phyloP scores from a whole-genome alignment of 1,139 yeast genomes.

The Candida gigantensis region DNA sequence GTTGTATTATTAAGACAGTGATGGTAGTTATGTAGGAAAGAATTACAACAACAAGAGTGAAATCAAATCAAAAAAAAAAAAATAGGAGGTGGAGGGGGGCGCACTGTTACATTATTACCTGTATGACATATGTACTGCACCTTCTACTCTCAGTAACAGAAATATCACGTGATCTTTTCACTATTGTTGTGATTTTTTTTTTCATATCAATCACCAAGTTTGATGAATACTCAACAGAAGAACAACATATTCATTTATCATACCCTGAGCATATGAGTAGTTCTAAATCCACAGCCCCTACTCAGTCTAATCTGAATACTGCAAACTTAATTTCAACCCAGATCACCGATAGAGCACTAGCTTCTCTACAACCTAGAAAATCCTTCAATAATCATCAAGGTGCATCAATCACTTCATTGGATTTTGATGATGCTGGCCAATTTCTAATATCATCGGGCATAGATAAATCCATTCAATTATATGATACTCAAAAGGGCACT shows the following conservation, averaged over 20 bases:
- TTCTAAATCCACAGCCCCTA: not conserved
- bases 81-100: too few species aligned
- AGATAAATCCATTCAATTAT: conserved; percentile 82
- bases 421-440: conserved; percentile 85
- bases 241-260: too few species aligned
- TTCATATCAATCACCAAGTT: too few species aligned
- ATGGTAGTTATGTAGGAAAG: too few species aligned
- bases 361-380: conserved; percentile 57
- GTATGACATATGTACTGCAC: too few species aligned
- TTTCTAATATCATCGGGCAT: conserved; percentile 75
- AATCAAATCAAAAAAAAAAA: too few species aligned
- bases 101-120: too few species aligned
- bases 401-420: conserved; percentile 73
- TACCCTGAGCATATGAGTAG: not conserved
- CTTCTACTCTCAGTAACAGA: too few species aligned
- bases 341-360: not conserved
- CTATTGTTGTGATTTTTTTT: too few species aligned
- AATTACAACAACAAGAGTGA: too few species aligned
- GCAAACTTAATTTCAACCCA: not conserved
- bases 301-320: not conserved
- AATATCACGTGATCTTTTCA: too few species aligned
- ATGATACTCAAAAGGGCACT: conserved; percentile 73
- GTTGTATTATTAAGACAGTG: not conserved
- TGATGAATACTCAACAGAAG: too few species aligned
- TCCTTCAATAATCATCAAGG: conserved; percentile 57